phyloP scores from a whole-genome alignment of 116 monocot genomes.

The Iris pallida region DNA sequence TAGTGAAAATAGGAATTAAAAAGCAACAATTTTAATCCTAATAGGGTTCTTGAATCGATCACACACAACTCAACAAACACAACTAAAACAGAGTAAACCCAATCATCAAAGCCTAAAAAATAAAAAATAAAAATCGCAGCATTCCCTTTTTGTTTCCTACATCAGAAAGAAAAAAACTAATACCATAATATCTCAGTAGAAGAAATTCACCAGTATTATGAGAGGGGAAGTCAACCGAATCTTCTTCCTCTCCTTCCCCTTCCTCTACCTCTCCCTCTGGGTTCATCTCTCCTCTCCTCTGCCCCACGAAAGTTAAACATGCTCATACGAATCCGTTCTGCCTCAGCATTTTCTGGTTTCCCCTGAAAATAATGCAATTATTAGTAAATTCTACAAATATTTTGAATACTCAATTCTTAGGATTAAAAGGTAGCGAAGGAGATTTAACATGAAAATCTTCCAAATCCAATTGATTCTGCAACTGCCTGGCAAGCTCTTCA shows the following conservation, averaged over 20 bases:
- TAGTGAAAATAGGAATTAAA: no score
- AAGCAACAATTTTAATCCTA: no score
- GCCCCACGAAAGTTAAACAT: conserved; percentile 73
- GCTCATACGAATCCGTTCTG: conserved; percentile 70
- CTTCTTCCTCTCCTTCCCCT: conserved; percentile 49
- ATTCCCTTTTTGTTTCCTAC: no score
- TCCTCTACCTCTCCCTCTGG: conserved; percentile 60
- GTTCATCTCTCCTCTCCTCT: conserved; percentile 31
- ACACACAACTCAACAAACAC: no score
- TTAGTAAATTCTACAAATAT: not conserved
- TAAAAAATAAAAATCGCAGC: no score
- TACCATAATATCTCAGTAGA: no score
- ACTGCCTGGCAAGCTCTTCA: conserved; percentile 77
- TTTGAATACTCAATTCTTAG: not conserved
- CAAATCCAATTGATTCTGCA: conserved; percentile 81
- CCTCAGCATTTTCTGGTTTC: conserved; percentile 31
- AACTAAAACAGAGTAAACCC: no score
- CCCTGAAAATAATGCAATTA: conserved; percentile 18
- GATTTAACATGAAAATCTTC: conserved; percentile 57
- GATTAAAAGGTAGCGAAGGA: not conserved
- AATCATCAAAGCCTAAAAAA: no score
- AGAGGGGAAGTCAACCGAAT: conserved; percentile 16
- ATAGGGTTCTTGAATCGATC: no score
- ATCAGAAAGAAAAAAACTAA: no score
- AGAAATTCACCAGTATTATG: no score